Percentiles rank a stretch among this genome's conserved stretches.
Conservation (phyloP, 306 rosid genomes). For the Pachyrhizus erosus region DNA sequence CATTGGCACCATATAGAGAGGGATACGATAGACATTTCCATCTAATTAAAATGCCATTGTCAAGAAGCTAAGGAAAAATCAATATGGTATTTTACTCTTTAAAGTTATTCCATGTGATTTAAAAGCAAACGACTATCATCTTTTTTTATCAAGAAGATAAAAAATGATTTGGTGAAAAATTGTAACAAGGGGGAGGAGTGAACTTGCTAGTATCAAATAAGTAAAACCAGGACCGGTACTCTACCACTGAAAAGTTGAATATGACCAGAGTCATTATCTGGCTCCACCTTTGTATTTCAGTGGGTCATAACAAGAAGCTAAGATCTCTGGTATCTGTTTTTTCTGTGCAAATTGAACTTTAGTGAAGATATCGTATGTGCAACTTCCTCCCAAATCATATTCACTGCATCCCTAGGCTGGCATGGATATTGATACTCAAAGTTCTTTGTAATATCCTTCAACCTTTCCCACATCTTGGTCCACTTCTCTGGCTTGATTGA, state of each 20-base stretch:
- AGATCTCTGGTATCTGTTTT: constrained; percentile 52
- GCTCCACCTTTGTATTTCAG: constrained; percentile 32
- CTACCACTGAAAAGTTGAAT: constrained; percentile 28
- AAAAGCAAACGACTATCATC: background rate
- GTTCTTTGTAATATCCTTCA: constrained; percentile 65
- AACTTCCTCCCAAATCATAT: constrained; percentile 87
- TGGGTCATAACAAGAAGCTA: constrained; percentile 45
- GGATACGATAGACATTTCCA: background rate
- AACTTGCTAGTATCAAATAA: constrained; percentile 12
- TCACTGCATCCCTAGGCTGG: constrained; percentile 73
- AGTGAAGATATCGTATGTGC: constrained; percentile 58
- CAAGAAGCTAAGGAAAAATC: background rate
- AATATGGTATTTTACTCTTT: background rate
- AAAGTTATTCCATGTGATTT: background rate
- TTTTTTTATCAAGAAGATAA: constrained; percentile 18
- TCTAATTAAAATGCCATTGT: background rate
- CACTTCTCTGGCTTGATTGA: constrained; percentile 67
- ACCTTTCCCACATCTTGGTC: constrained; percentile 84
- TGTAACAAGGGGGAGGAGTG: constrained; percentile 18
- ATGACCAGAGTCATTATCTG: constrained; percentile 28
- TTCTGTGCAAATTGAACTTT: background rate
- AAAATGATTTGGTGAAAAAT: background rate
- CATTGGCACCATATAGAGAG: background rate
- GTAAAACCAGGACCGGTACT: constrained; percentile 12
- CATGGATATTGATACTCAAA: constrained; percentile 78